These are phyloP conservation scores for Mycosarcoma maydis DNA, from an alignment of 1,284 basidiomycete genomes.

Conservation along the genomic window DNA sequence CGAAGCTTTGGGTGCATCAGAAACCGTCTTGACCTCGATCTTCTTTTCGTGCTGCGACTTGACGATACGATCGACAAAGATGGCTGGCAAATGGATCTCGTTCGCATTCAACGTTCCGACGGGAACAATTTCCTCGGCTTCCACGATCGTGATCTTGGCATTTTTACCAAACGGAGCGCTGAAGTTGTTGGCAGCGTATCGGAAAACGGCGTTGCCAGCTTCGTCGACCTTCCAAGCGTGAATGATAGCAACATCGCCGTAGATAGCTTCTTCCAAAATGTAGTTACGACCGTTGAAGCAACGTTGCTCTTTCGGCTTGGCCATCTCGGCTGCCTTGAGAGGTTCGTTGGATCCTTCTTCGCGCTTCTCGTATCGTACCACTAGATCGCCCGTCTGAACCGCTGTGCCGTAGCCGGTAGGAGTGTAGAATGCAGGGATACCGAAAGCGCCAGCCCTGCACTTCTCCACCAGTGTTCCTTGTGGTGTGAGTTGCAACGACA, in stretches of 20 bases:
- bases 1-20: too few relatives aligned
- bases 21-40: conserved; percentile 55
- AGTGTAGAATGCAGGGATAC: conserved; percentile 95
- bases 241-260: conserved; percentile 87
- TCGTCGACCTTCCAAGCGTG: conserved; percentile 96
- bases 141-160: conserved; percentile 61
- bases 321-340: conserved; percentile 61
- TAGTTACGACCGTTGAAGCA: conserved; percentile 84
- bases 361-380: conserved; percentile 63
- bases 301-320: conserved; percentile 76
- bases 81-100: conserved; percentile 60
- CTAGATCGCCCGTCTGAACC: conserved; percentile 68
- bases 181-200: conserved; percentile 64
- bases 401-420: conserved; percentile 77
- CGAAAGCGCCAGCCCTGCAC: conserved; percentile 88
- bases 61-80: conserved; percentile 63
- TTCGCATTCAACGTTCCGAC: conserved; percentile 54
- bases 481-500: conserved; percentile 60
- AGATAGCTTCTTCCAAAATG: conserved; percentile 85
- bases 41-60: conserved; percentile 48
- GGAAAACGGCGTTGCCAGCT: conserved; percentile 69
- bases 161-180: conserved; percentile 62
- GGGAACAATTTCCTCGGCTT: conserved; percentile 64
- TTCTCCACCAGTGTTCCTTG: conserved; percentile 83
- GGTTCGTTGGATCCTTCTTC: conserved; percentile 35